These are phyloP conservation scores for Colletotrichum limetticola DNA, from an alignment of 2,329 filamentous ascomycete species.

Conservation along the genomic window DNA sequence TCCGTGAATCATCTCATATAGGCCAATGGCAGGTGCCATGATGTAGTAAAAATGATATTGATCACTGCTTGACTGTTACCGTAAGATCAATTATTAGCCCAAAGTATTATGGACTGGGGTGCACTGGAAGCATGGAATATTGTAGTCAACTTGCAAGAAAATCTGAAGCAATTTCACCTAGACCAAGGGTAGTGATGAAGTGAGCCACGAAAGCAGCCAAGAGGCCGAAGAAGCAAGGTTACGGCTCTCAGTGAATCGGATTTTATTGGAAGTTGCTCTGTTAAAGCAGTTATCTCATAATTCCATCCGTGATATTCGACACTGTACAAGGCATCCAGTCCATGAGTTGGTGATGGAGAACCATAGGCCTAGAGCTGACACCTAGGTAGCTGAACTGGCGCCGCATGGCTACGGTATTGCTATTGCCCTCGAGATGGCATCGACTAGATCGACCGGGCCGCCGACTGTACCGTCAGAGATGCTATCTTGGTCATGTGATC, in stretches of 20 bases:
- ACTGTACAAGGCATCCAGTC: background rate
- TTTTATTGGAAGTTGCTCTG: background rate
- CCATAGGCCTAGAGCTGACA: background rate
- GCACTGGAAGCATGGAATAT: background rate
- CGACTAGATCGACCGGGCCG: background rate
- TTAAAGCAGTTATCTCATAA: background rate
- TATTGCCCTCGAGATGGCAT: background rate
- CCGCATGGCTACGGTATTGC: background rate
- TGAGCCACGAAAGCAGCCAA: background rate
- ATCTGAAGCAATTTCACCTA: background rate
- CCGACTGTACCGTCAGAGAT: background rate
- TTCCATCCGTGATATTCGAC: background rate
- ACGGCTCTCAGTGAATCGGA: background rate
- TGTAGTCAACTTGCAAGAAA: background rate
- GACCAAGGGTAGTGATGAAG: background rate
- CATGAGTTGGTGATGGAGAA: background rate
- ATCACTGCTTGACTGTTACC: background rate
- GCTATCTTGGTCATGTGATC: background rate
- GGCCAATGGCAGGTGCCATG: background rate
- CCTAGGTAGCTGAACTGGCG: background rate
- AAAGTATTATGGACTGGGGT: background rate
- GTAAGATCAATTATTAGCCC: background rate
- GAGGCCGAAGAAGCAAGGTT: background rate
- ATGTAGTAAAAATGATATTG: background rate
- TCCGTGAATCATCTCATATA: background rate